Percentiles rank a stretch among this genome's conserved stretches.
These are phyloP conservation scores for Penicillium paneum DNA, from an alignment of 2,329 filamentous ascomycete genomes.

Conservation along the genomic window DNA sequence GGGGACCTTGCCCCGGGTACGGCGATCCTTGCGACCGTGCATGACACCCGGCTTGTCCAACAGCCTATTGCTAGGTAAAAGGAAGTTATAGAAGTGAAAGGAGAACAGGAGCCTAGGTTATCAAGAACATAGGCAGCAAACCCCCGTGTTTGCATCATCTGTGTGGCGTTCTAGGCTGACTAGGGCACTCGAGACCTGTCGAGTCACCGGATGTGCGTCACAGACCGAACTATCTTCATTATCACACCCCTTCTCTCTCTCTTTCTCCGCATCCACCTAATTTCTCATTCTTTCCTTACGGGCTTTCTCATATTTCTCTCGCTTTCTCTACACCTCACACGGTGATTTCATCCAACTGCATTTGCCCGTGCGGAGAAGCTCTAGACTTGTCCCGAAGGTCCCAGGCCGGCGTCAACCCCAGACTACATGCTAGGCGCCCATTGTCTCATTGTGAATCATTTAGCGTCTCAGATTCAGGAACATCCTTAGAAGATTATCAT, in stretches of 20 bases:
- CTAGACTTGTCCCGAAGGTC: slow-evolving; percentile 29
- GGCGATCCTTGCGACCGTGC: slow-evolving; percentile 9
- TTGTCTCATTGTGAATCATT: slow-evolving; percentile 16
- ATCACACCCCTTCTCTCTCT: slow-evolving; percentile 18
- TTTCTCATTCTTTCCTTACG: background rate
- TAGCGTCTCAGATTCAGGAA: slow-evolving; percentile 9
- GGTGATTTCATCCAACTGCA: slow-evolving; percentile 11
- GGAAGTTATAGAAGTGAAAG: background rate
- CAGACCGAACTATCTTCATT: slow-evolving; percentile 27
- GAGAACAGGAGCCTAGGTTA: background rate
- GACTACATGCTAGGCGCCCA: slow-evolving; percentile 1
- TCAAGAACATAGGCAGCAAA: background rate
- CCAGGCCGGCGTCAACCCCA: slow-evolving; percentile 20
- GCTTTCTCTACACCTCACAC: slow-evolving; percentile 20
- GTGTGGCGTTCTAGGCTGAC: slow-evolving; percentile 5
- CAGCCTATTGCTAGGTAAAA: background rate
- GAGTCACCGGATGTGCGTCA: slow-evolving; percentile 47
- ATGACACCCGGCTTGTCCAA: background rate
- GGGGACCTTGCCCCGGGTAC: background rate
- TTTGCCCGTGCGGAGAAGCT: slow-evolving; percentile 40
- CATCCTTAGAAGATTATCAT: slow-evolving; percentile 1
- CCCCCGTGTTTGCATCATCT: slow-evolving; percentile 1
- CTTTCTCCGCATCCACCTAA: slow-evolving; percentile 7
- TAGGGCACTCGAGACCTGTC: slow-evolving; percentile 21
- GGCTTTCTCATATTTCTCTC: background rate